Evolutionary conservation across 257 asterid species (phyloP), one percentile per base, ranked within the genome.

Genomic region (Voacanga thouarsii): DNA sequence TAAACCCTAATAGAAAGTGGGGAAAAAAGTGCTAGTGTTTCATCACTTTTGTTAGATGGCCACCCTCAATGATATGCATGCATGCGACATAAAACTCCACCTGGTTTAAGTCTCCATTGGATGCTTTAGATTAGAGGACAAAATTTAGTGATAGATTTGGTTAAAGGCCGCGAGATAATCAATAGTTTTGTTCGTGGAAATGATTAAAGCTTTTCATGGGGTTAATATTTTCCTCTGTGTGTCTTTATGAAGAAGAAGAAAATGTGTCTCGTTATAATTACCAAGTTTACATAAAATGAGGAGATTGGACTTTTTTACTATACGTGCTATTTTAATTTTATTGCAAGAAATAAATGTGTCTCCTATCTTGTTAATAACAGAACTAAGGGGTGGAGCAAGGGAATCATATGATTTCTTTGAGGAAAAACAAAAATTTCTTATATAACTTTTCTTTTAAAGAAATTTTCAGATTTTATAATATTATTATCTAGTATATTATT

Each of bases 171-270:
- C 14, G 24, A 33, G 21, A 7, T 7, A 5, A 26, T 33, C 47
- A 60, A 26, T 33, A 39, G 33, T 4, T 63, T n/a, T 77, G 63
- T 45, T 64, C 33, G 67, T 61, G 65, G 24, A 74, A 78, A 85
- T 81, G 81, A 82, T 79, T 64, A 82, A 84, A 82, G 80, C 68
- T 68, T 41, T 71, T 76, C 49, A 82, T 30, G 74, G 80, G 84
- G 78, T 80, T 75, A 80, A 61, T 66, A 67, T 60, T 33, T 75
- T 74, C 26, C 37, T 59, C 15, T 56, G 33, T 24, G 14, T 61
- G 0, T 23, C 63, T 3, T 56, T 39, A 5, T 18, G 6, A 15
- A 30, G 6, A 15, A 72, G 43, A 64, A 77, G 71, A 73, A 28
- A 8, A n/a, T 28, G 57, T 5, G 53, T 77, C 37, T 33, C 37